Percentiles rank a stretch among this genome's conserved stretches.
Evolutionary conservation across 179 eudicot species (phyloP).

Genomic region (Vitellaria paradoxa): DNA sequence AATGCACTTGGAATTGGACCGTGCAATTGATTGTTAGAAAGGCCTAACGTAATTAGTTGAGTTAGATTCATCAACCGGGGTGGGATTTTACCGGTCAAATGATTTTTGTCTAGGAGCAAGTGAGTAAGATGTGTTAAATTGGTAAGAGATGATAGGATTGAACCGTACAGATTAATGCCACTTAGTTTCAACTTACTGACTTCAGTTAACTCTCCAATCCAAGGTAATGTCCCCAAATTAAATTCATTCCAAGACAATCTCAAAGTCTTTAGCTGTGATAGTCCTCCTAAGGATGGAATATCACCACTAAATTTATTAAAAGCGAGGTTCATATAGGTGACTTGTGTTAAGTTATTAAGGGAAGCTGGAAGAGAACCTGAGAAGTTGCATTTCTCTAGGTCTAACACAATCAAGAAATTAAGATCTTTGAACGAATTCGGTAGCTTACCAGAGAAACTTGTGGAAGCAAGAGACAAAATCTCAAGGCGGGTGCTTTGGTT

Average conservation of each 20-base stretch:
- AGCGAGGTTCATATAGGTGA: neutral
- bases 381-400: neutral
- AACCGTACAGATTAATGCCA: neutral
- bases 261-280: neutral
- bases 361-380: slow-evolving; percentile 4
- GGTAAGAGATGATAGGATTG: slow-evolving; percentile 1
- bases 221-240: neutral
- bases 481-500: slow-evolving; percentile 9
- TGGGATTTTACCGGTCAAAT: slow-evolving; percentile 9
- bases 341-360: slow-evolving; percentile 3
- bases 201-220: neutral
- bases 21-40: neutral
- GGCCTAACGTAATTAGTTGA: neutral
- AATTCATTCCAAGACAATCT: neutral
- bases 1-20: slow-evolving; percentile 6
- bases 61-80: slow-evolving; percentile 9
- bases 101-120: neutral
- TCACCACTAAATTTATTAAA: neutral
- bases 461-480: slow-evolving; percentile 1
- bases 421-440: slow-evolving; percentile 22
- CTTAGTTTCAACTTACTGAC: neutral
- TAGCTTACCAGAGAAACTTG: slow-evolving; percentile 14
- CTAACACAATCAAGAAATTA: neutral
- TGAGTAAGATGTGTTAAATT: neutral
- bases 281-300: neutral